phyloP scores from a whole-genome alignment of 2,329 filamentous ascomycete species.

The Cladosporium sp. region DNA sequence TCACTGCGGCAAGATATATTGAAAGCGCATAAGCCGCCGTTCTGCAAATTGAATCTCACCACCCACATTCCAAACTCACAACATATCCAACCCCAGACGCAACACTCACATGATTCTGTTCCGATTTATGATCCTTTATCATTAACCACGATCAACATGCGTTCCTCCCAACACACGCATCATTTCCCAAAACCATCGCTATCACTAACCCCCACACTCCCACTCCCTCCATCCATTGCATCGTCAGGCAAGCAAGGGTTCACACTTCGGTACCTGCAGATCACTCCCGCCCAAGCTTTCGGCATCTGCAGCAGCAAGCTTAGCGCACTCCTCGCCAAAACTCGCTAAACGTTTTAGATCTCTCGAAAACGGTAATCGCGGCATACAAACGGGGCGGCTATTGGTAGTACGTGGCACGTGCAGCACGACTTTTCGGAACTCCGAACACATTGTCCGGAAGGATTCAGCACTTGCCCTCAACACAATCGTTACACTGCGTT shows the following conservation, averaged over 20 bases:
- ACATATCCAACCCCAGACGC: neutral
- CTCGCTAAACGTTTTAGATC: neutral
- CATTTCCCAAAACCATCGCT: neutral
- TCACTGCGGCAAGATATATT: neutral
- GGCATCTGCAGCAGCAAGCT: neutral
- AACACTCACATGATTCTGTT: neutral
- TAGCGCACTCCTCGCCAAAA: neutral
- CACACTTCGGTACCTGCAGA: constrained; percentile 2
- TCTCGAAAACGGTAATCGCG: constrained; percentile 1
- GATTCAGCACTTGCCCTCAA: neutral
- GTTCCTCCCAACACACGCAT: neutral
- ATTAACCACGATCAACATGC: neutral
- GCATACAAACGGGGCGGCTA: constrained; percentile 5
- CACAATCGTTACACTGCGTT: neutral
- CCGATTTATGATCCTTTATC: too few species aligned
- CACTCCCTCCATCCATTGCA: neutral
- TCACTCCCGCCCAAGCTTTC: neutral
- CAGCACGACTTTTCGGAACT: neutral
- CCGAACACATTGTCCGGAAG: neutral
- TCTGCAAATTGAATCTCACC: neutral
- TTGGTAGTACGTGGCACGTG: neutral
- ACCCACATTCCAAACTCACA: neutral
- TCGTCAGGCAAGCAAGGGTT: neutral
- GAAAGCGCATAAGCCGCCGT: neutral
- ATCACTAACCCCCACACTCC: neutral